Evolutionary conservation across 768 basidiomycete species (phyloP).

Genomic region (Termitomyces sp.): DNA sequence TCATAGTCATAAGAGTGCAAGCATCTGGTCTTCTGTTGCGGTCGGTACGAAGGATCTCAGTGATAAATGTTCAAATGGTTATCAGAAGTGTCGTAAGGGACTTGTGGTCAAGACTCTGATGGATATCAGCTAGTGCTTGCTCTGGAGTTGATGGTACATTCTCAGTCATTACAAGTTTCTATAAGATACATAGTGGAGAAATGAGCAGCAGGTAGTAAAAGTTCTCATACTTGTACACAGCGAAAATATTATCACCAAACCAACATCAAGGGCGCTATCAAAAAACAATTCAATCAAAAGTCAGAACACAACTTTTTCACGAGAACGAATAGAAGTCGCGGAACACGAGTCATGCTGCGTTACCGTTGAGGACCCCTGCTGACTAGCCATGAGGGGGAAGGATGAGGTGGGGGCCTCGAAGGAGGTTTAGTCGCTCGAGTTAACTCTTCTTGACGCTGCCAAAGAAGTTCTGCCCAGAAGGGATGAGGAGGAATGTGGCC

Average conservation of each 20-base stretch:
- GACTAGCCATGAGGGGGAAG: constrained; percentile 15
- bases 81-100: no score
- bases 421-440: constrained; percentile 7
- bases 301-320: not conserved
- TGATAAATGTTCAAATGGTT: no score
- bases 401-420: constrained; percentile 3
- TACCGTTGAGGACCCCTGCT: constrained; percentile 17
- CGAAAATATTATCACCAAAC: not conserved
- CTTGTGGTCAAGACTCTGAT: no score
- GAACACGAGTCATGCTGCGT: not conserved
- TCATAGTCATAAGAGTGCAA: no score
- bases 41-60: no score
- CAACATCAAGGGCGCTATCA: not conserved
- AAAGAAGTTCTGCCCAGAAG: constrained; percentile 87
- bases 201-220: not conserved
- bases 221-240: constrained; percentile 1
- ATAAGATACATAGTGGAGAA: not conserved
- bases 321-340: not conserved
- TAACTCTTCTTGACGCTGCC: constrained; percentile 70
- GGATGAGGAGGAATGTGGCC: constrained; percentile 90
- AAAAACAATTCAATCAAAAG: constrained; percentile 3
- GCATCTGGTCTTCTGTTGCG: no score
- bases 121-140: not conserved
- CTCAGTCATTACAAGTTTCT: constrained; percentile 14
- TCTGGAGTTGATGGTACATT: constrained; percentile 26